Conservation (phyloP, 1,284 basidiomycete genomes). For the Ganoderma multipileum region DNA sequence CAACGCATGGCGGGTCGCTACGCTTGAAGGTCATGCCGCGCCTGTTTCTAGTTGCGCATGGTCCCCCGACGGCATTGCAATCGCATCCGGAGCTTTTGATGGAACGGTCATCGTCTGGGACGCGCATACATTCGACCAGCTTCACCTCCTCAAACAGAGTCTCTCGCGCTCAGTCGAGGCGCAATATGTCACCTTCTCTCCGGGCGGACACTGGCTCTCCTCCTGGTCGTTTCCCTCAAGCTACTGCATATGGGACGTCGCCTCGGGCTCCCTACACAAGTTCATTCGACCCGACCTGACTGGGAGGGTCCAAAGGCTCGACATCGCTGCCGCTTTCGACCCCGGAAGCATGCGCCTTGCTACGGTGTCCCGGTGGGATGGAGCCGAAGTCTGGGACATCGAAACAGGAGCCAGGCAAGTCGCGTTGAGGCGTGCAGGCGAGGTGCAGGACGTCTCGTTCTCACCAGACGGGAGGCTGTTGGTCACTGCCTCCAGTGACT, state of each 20-base stretch:
- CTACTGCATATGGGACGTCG: slow-evolving; percentile 1
- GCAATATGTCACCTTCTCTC: not conserved
- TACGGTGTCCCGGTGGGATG: not conserved
- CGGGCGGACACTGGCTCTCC: not conserved
- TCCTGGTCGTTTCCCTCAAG: not conserved
- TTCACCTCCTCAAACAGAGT: not conserved
- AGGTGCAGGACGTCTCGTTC: not conserved
- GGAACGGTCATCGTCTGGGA: not conserved
- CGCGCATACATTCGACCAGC: not conserved
- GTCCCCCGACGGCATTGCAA: not conserved
- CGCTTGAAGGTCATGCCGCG: not conserved
- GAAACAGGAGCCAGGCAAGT: not conserved
- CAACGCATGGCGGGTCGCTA: not conserved
- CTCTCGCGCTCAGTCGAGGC: not conserved
- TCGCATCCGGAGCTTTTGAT: not conserved
- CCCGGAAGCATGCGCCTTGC: not conserved
- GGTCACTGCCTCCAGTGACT: not conserved
- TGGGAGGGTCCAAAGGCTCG: not conserved
- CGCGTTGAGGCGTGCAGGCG: not conserved
- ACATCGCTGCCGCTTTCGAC: not conserved
- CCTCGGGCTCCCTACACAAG: not conserved
- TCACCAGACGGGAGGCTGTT: not conserved
- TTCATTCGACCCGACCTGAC: not conserved
- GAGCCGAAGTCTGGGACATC: not conserved
- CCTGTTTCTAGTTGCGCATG: not conserved